Evolutionary conservation across 371 early-diverging fungal species (phyloP).

Genomic region (Mortierella sp.): DNA sequence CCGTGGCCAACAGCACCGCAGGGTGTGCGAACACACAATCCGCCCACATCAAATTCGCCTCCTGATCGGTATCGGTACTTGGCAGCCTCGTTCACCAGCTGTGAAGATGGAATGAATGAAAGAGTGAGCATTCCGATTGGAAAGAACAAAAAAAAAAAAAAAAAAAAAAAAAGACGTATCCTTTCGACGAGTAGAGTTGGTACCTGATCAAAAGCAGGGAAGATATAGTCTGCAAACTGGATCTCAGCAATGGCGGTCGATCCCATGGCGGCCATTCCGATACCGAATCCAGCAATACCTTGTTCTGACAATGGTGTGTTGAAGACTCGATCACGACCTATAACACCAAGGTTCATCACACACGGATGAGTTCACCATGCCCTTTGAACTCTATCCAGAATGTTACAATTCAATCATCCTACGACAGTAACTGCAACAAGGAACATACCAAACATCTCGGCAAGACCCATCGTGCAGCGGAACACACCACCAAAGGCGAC

Average conservation of each 20-base stretch:
- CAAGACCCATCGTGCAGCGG: constrained; percentile 92
- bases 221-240: constrained; percentile 98
- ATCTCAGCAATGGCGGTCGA: constrained; percentile 98
- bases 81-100: constrained; percentile 98
- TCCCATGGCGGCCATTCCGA: constrained; percentile 96
- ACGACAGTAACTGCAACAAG: too few relatives aligned
- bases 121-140: not conserved
- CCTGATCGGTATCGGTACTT: constrained; percentile 98
- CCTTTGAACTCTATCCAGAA: too few relatives aligned
- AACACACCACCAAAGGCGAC: constrained; percentile 98
- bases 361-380: not conserved
- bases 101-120: not conserved
- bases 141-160: not conserved
- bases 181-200: not conserved
- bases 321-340: constrained; percentile 89
- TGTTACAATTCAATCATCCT: not conserved
- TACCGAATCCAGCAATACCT: constrained; percentile 97
- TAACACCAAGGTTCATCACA: not conserved
- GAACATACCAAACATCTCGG: constrained; percentile 84
- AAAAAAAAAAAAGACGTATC: not conserved
- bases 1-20: constrained; percentile 98
- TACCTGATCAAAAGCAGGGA: constrained; percentile 97
- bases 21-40: constrained; percentile 93
- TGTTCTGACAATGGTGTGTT: constrained; percentile 98
- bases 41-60: constrained; percentile 90